Base-by-base conservation (phyloP, 2,329 filamentous ascomycete species). In the Exserohilum rostratum region DNA sequence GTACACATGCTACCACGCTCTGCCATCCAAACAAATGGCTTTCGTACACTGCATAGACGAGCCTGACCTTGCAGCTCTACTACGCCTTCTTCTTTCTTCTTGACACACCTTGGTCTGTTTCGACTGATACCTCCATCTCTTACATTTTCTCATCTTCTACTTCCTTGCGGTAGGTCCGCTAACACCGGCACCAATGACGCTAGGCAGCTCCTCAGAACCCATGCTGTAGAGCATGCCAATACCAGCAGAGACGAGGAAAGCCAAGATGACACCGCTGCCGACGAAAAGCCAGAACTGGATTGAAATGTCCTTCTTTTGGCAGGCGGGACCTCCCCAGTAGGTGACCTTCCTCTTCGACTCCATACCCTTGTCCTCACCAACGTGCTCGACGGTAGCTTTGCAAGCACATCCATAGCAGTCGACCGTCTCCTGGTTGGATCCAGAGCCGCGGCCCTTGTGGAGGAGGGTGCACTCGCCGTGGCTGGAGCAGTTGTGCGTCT, bases 131-230 rank as follows among this genome's bases (percentile, higher is more conserved):
- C 20, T 37, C 20, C 3, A 3, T 44, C n/a, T 47, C 22, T 18
- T 46, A n/a, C 33, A 47, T n/a, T 7, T 2, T 13, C 7, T 20
- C 4, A 6, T 13, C 27, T 12, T 59, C 22, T 71, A 81, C 65
- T 80, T 78, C 53, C 71, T 73, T 17, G 31, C 43, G 22, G 69
- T 63, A 46, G 87, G 82, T 54, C 87, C 85, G 61, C 89, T 90
- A 33, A 99, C 93, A 60, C 95, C 95, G 43, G 95, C 95, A n/a
- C 92, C 91, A 75, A 99, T 93, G 7, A 99, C 93, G 66, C 92
- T 92, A 0, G 95, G 95, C 61, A 98, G 81, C 77, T 92, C 89
- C 79, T 96, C 87, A 73, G 90, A 85, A 30, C 93, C 95, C 68
- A 98, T 90, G 59, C 81, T 87, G 76, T 89, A 95, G 49, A 99